Conservation (phyloP, 306 rosid species). For the Vigna radiata region DNA sequence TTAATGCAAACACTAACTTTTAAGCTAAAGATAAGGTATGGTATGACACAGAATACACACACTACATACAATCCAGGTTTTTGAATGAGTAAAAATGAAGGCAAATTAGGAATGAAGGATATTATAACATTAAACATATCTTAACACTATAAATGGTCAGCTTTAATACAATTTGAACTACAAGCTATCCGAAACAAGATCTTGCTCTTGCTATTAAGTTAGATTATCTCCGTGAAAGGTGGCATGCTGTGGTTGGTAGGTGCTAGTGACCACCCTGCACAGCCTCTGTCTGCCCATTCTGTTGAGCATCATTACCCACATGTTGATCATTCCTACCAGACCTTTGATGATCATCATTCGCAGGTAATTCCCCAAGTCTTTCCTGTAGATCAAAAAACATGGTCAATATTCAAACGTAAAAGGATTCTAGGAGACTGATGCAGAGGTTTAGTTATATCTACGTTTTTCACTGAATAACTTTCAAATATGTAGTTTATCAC, state of each 20-base stretch:
- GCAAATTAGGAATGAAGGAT: slow-evolving; percentile 52
- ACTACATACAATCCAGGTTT: slow-evolving; percentile 57
- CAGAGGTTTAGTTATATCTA: neutral
- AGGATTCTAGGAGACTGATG: neutral
- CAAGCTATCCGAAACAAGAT: slow-evolving; percentile 61
- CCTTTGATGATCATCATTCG: slow-evolving; percentile 57
- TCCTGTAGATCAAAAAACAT: slow-evolving; percentile 61
- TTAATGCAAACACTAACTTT: slow-evolving; percentile 49
- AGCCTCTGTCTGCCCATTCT: slow-evolving; percentile 58
- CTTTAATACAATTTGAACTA: slow-evolving; percentile 56
- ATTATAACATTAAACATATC: slow-evolving; percentile 53
- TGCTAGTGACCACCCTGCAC: slow-evolving; percentile 61
- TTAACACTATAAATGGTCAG: slow-evolving; percentile 53
- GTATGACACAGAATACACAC: slow-evolving; percentile 51
- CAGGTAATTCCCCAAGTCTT: slow-evolving; percentile 78
- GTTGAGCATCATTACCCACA: slow-evolving; percentile 58
- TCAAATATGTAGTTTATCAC: neutral
- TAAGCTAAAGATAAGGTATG: slow-evolving; percentile 47
- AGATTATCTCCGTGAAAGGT: slow-evolving; percentile 64
- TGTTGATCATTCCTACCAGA: slow-evolving; percentile 64
- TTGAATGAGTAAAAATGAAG: slow-evolving; percentile 39
- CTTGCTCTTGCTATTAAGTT: slow-evolving; percentile 72
- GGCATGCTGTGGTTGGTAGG: slow-evolving; percentile 49
- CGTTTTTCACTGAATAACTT: slow-evolving; percentile 19
- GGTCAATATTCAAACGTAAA: slow-evolving; percentile 7